A percentile compares a stretch with the other conserved stretches of the same genome.
These are phyloP conservation scores for Tetracentron sinense DNA, from an alignment of 164 flowering plant genomes.

Conservation along the genomic window DNA sequence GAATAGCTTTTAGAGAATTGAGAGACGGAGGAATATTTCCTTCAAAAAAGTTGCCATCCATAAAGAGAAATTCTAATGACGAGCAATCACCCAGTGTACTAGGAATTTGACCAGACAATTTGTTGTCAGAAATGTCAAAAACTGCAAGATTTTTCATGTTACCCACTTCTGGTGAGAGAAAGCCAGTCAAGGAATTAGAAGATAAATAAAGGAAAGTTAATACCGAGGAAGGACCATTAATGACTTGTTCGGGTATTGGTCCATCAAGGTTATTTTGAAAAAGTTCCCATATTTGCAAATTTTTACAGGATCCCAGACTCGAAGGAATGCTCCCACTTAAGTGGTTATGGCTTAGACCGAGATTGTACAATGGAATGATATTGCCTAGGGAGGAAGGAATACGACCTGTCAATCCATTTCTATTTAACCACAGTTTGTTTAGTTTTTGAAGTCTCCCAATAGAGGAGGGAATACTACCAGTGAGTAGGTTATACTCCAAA, in stretches of 20 bases:
- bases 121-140: conserved; percentile 21
- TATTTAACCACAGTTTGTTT: neutral
- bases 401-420: conserved; percentile 20
- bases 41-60: conserved; percentile 20
- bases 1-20: conserved; percentile 13
- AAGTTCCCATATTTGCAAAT: conserved; percentile 3
- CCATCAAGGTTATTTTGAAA: conserved; percentile 24
- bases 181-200: conserved; percentile 19
- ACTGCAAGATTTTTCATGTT: neutral
- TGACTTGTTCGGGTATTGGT: conserved; percentile 16
- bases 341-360: conserved; percentile 3
- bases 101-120: conserved; percentile 31
- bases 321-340: conserved; percentile 34
- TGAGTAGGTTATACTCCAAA: conserved; percentile 9
- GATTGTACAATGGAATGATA: neutral
- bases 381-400: conserved; percentile 32
- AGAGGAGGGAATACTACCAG: conserved; percentile 20
- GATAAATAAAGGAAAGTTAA: neutral
- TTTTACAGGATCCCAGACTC: conserved; percentile 14
- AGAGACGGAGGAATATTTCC: conserved; percentile 28
- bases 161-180: conserved; percentile 27
- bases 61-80: conserved; percentile 2
- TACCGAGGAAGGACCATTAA: conserved; percentile 10
- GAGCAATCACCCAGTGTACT: conserved; percentile 17
- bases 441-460: conserved; percentile 24